phyloP scores from a whole-genome alignment of 805 yeast species.

The Saccharomycopsis javanensis region DNA sequence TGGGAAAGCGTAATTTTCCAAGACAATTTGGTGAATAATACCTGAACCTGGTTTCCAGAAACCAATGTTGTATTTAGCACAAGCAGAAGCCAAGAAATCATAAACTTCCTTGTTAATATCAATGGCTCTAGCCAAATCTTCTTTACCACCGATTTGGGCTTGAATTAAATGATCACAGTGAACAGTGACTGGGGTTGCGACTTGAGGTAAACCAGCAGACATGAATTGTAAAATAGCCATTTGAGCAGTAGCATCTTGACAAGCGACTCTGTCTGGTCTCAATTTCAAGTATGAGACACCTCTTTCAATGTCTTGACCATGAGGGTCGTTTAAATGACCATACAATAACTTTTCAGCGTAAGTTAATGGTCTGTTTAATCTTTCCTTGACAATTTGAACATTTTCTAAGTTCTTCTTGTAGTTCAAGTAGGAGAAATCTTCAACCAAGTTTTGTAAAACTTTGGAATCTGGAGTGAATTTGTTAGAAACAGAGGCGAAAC shows the following conservation, averaged over 20 bases:
- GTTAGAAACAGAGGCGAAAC: slow-evolving; percentile 32
- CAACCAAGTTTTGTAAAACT: slow-evolving; percentile 73
- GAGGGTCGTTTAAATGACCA: slow-evolving; percentile 86
- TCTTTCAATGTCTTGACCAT: slow-evolving; percentile 57
- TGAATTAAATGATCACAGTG: slow-evolving; percentile 98
- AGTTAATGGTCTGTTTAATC: slow-evolving; percentile 83
- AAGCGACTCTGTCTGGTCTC: slow-evolving; percentile 95
- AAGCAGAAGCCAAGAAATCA: slow-evolving; percentile 87
- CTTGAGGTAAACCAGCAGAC: slow-evolving; percentile 85
- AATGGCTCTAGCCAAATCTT: slow-evolving; percentile 72
- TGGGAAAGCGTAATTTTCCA: slow-evolving; percentile 94
- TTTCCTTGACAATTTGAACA: slow-evolving; percentile 71
- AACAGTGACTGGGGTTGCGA: slow-evolving; percentile 89
- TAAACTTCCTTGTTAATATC: slow-evolving; percentile 89
- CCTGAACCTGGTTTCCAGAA: slow-evolving; percentile 99
- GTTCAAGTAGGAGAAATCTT: slow-evolving; percentile 76
- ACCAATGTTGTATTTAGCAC: slow-evolving; percentile 90
- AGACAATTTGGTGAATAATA: slow-evolving; percentile 93
- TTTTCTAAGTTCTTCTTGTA: slow-evolving; percentile 88
- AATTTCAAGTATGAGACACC: slow-evolving; percentile 87
- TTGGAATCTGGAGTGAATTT: slow-evolving; percentile 53
- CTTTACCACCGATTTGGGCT: slow-evolving; percentile 86
- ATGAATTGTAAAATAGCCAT: slow-evolving; percentile 98
- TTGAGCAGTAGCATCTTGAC: slow-evolving; percentile 99
- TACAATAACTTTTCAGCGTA: slow-evolving; percentile 91